A percentile compares a stretch with the other conserved stretches of the same genome.
Conservation (phyloP, 108 stramenopile genomes). For the Cyclotella kingstonii region DNA sequence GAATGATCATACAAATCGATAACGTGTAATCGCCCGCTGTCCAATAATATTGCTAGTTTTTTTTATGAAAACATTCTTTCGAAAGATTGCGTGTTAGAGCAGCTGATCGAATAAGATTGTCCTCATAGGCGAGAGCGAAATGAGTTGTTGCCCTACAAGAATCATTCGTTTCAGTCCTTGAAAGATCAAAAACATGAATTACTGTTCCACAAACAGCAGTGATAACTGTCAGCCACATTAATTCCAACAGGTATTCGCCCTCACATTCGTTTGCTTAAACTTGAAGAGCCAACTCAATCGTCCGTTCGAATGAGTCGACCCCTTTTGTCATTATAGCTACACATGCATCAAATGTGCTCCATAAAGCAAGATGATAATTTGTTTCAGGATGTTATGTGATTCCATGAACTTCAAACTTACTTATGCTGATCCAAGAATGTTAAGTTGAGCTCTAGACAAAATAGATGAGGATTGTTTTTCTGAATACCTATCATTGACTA, state of each 20-base stretch:
- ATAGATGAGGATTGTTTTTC: conserved; percentile 24
- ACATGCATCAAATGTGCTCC: conserved; percentile 64
- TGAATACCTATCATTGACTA: conserved; percentile 45
- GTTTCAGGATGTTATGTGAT: conserved; percentile 55
- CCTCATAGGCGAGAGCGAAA: conserved; percentile 48
- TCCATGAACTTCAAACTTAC: conserved; percentile 61
- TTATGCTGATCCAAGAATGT: conserved; percentile 47
- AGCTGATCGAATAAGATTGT: conserved; percentile 43
- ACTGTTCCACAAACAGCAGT: conserved; percentile 57
- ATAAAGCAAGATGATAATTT: conserved; percentile 62
- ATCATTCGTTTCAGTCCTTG: conserved; percentile 23
- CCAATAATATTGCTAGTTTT: conserved; percentile 55
- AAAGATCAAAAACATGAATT: conserved; percentile 63
- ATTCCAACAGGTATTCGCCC: conserved; percentile 54
- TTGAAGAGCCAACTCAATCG: conserved; percentile 52
- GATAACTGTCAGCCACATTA: conserved; percentile 66
- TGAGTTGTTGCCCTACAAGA: conserved; percentile 36
- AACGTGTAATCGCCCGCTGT: conserved; percentile 56
- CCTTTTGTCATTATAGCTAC: conserved; percentile 47
- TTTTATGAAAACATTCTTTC: conserved; percentile 18
- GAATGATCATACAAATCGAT: conserved; percentile 55
- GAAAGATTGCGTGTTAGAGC: conserved; percentile 19
- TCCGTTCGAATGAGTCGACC: conserved; percentile 49
- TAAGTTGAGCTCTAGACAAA: conserved; percentile 47
- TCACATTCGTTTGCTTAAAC: conserved; percentile 58